phyloP scores from a whole-genome alignment of 352 stramenopile species.

The Phytophthora pisi region DNA sequence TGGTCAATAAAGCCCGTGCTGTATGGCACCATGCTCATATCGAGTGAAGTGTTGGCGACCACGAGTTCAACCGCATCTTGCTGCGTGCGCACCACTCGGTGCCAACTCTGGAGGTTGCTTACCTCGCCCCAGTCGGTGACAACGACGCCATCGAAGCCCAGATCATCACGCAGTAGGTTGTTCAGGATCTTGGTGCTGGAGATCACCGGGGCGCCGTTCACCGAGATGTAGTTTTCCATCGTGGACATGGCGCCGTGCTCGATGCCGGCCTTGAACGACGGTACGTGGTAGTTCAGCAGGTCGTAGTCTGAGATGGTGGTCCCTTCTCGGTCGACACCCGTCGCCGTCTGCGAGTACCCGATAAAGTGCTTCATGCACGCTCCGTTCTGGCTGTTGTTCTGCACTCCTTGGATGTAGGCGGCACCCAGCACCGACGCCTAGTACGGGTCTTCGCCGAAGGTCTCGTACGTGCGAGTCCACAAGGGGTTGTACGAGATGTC shows the following conservation, averaged over 20 bases:
- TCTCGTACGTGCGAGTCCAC: conserved; percentile 91
- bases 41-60: conserved; percentile 73
- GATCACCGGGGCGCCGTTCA: conserved; percentile 88
- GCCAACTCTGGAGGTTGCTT: conserved; percentile 69
- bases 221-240: conserved; percentile 93
- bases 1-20: conserved; percentile 51
- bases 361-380: conserved; percentile 91
- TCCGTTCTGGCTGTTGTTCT: conserved; percentile 60
- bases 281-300: conserved; percentile 80
- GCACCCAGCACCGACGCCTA: conserved; percentile 70
- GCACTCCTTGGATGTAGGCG: conserved; percentile 76
- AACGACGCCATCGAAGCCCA: conserved; percentile 82
- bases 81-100: conserved; percentile 42
- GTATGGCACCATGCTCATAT: conserved; percentile 87
- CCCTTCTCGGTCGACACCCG: conserved; percentile 77
- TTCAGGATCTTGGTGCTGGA: conserved; percentile 71
- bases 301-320: conserved; percentile 74
- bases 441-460: conserved; percentile 91
- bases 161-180: conserved; percentile 68
- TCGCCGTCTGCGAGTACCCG: conserved; percentile 72
- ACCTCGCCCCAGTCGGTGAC: conserved; percentile 92
- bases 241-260: conserved; percentile 77
- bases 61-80: conserved; percentile 59
- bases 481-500: conserved; percentile 84
- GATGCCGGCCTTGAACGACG: conserved; percentile 72